Evolutionary conservation across 768 basidiomycete species (phyloP), one percentile per base, ranked within the genome.

Genomic region (Rossbeevera mucosa): DNA sequence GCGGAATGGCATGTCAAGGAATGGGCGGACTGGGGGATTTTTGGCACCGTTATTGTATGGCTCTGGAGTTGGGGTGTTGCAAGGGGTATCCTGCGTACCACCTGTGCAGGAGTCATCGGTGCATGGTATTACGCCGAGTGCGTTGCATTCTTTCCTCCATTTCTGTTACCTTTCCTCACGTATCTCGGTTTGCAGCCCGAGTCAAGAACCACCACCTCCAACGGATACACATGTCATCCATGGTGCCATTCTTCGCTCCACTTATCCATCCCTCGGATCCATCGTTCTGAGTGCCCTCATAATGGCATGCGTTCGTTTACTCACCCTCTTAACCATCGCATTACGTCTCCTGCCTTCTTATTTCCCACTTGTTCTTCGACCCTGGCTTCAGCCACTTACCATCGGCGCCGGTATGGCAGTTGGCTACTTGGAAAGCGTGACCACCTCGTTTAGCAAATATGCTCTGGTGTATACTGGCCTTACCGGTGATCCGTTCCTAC

Each of bases 111-210:
- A 26, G 89, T 94, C 4, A 80, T 97, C 29, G 94, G 92, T 2
- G 84, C 86, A 42, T 97, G 94, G 94, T 96, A 95, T 65, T 95
- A 91, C 70, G 66, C 80, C 25, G 75, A 82, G 79, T 85, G 59
- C 62, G 81, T 24, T 8, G 6, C 44, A 4, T 44, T 24, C 11
- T 31, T 22, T 18, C n/a, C 44, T 13, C 24, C 38, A 51, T 14
- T 1, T 21, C n/a, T 6, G 50, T 41, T 18, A 24, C 12, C 47
- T 44, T 21, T 33, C 11, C 55, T 55, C 43, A 55, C 43, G 46
- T 24, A 50, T 52, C n/a, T n/a, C 18, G 7, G 47, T 57, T 20
- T 44, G 25, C 41, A 71, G 70, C 29, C 59, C 56, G 18, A 47
- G 54, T 22, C 52, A 63, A 47, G 57, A 76, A 2, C 70, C 71